Conservation (phyloP, 2,329 filamentous ascomycete species). For the Colletotrichum abscissum region DNA sequence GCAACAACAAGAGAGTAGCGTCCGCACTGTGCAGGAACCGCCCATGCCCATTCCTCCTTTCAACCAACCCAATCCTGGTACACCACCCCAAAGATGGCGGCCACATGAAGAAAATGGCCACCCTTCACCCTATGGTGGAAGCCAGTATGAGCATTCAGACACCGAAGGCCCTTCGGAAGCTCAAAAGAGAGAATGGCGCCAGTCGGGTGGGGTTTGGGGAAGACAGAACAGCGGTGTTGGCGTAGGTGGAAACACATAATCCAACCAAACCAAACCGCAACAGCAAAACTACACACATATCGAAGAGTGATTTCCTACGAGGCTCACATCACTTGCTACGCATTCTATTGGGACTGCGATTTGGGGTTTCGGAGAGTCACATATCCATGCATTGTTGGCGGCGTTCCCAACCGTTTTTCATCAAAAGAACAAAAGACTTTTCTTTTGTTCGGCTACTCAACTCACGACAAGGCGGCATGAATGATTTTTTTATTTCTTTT, state of each 20-base stretch:
- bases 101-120: constrained; percentile 55
- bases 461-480: constrained; percentile 33
- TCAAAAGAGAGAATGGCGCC: constrained; percentile 67
- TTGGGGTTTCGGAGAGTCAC: constrained; percentile 33
- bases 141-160: constrained; percentile 58
- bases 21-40: constrained; percentile 79
- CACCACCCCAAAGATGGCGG: constrained; percentile 62
- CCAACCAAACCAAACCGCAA: neutral
- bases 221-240: constrained; percentile 63
- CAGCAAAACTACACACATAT: constrained; percentile 3
- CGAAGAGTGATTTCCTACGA: neutral
- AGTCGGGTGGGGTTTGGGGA: constrained; percentile 60
- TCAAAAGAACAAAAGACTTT: constrained; percentile 33
- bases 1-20: constrained; percentile 86
- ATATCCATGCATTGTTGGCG: constrained; percentile 49
- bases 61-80: constrained; percentile 54
- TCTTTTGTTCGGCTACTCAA: constrained; percentile 37
- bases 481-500: constrained; percentile 35
- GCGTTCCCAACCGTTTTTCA: constrained; percentile 43
- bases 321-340: constrained; percentile 27
- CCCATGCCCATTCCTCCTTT: constrained; percentile 46
- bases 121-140: constrained; percentile 53
- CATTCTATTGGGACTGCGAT: constrained; percentile 30
- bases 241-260: constrained; percentile 57
- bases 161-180: constrained; percentile 52